Evolutionary conservation across 495 filamentous ascomycete genomes (phyloP), one percentile per base, ranked within the genome.

Genomic region (Pyronema omphalodes): DNA sequence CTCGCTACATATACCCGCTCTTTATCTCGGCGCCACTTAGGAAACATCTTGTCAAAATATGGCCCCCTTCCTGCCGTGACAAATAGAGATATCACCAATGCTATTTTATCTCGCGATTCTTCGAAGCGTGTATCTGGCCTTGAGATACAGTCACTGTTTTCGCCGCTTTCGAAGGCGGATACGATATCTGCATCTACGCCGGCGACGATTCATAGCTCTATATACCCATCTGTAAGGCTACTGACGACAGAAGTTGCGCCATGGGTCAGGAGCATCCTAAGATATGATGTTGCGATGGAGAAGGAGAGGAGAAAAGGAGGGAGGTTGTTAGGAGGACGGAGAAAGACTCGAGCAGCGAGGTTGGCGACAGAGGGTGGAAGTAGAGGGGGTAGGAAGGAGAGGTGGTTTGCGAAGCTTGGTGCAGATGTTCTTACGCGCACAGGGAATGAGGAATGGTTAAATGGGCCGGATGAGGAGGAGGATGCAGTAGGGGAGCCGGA

Each of bases 341-440:
- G 91, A 19, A 88, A 74, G 0, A 95, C 91, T 0, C 70, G 88
- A 41, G 77, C 86, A 17, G 84, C 84, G 29, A 76, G 87, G 37
- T 84, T 83, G 9, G 93, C 89, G 0, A 71, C 88, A 0, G 88
- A 93, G 60, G 88, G 88, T 14, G 81, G 86, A 0, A 73, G 73
- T 44, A 78, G 91, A 59, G 75, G 78, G 1, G 85, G 78, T 14
- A 75, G 86, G 46, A 77, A 76, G 51, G 86, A 91, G 65, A 74
- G 75, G 49, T 94, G 87, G 78, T 89, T 94, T 65, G 71, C 76
- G n/a, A 71, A 71, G 18, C 71, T 77, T 5, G 61, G 61, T 52
- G 54, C 53, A 5, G 47, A 23, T 17, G 37, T 62, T 33, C 49
- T 62, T 37, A 41, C 56, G 29, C 36, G 54, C 15, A 62, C 59